phyloP scores from a whole-genome alignment of 306 rosid species.

The Dryas octopetala region DNA sequence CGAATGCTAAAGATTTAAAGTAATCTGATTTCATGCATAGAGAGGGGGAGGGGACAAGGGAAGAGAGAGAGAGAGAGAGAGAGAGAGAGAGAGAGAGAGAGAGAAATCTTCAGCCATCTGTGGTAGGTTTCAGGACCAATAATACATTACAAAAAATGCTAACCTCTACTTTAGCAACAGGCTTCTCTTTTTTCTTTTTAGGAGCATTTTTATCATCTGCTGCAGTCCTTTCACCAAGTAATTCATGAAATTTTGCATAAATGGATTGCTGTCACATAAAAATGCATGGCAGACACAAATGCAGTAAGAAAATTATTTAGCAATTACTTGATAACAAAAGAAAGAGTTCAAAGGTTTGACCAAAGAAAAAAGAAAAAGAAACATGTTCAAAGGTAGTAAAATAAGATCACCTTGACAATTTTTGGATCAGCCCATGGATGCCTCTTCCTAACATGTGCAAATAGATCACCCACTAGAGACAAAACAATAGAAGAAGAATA shows the following conservation, averaged over 20 bases:
- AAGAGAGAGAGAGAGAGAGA: too few relatives aligned
- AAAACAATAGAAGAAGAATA: conserved; percentile 13
- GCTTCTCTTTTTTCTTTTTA: conserved; percentile 88
- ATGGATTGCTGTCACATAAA: background rate
- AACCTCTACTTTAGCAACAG: conserved; percentile 76
- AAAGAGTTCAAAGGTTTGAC: too few relatives aligned
- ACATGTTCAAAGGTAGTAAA: too few relatives aligned
- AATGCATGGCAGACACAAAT: too few relatives aligned
- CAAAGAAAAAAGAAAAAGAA: too few relatives aligned
- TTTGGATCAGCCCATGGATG: conserved; percentile 97
- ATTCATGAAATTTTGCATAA: conserved; percentile 67
- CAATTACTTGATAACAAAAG: too few relatives aligned
- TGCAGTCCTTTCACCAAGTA: conserved; percentile 89
- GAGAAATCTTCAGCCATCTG: conserved; percentile 12
- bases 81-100: background rate
- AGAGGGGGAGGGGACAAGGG: background rate
- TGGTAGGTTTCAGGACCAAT: conserved; percentile 14
- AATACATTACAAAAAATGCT: conserved; percentile 16
- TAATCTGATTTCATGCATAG: too few relatives aligned
- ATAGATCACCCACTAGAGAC: conserved; percentile 78
- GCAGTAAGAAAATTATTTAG: too few relatives aligned
- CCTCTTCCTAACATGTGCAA: conserved; percentile 79
- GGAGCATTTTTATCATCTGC: conserved; percentile 80
- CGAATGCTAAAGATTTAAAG: background rate
- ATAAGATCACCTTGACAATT: conserved; percentile 65